phyloP scores from a whole-genome alignment of 352 stramenopile genomes.

The Peronospora destructor region DNA sequence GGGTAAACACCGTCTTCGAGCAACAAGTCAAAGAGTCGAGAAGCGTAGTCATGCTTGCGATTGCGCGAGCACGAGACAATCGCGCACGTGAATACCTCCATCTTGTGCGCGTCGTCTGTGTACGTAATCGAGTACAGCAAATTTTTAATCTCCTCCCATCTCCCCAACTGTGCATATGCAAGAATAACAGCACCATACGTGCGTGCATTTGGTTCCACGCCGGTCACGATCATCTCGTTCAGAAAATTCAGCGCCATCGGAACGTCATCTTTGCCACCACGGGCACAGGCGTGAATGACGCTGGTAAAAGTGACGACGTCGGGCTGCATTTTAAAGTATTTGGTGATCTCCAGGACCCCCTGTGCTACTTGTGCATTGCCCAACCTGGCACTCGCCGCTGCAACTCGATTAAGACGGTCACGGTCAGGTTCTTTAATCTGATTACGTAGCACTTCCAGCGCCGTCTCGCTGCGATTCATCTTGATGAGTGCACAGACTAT shows the following conservation, averaged over 20 bases:
- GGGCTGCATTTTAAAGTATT: slow-evolving; percentile 52
- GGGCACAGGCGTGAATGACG: slow-evolving; percentile 72
- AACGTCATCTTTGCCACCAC: slow-evolving; percentile 41
- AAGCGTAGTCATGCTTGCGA: slow-evolving; percentile 52
- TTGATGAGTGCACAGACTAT: slow-evolving; percentile 67
- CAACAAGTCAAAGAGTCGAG: slow-evolving; percentile 55
- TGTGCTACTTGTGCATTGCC: slow-evolving; percentile 60
- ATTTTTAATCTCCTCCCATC: slow-evolving; percentile 63
- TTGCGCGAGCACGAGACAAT: slow-evolving; percentile 78
- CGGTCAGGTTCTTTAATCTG: slow-evolving; percentile 53
- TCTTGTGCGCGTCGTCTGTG: slow-evolving; percentile 46
- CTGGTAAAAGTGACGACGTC: slow-evolving; percentile 77
- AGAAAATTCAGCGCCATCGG: slow-evolving; percentile 53
- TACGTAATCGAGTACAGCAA: slow-evolving; percentile 56
- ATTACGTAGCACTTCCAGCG: slow-evolving; percentile 52
- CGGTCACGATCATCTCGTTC: slow-evolving; percentile 64
- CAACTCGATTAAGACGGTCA: slow-evolving; percentile 55
- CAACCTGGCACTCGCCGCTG: slow-evolving; percentile 54
- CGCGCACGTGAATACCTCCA: slow-evolving; percentile 57
- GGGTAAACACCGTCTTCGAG: slow-evolving; percentile 60
- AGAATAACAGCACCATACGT: slow-evolving; percentile 71
- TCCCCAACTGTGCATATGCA: slow-evolving; percentile 58
- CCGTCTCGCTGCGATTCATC: slow-evolving; percentile 53
- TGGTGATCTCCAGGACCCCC: slow-evolving; percentile 62
- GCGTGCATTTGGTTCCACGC: slow-evolving; percentile 55